phyloP scores from a whole-genome alignment of 148 eudicot genomes.

The Salicornia ramosissima region DNA sequence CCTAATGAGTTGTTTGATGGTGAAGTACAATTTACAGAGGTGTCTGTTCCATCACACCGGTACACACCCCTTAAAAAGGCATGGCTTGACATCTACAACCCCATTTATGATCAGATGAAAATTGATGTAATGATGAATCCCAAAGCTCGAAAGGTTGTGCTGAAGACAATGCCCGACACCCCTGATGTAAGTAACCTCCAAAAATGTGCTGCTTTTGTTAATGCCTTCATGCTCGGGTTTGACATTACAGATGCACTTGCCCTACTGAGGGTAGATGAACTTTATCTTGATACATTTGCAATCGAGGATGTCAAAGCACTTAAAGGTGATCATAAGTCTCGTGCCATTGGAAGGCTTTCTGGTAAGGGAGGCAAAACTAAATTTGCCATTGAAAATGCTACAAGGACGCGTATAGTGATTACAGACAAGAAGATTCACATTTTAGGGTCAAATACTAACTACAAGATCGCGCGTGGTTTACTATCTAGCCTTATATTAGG shows the following conservation, averaged over 20 bases:
- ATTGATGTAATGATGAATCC: constrained; percentile 81
- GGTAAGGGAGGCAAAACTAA: constrained; percentile 88
- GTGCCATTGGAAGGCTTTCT: constrained; percentile 80
- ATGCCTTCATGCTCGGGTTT: constrained; percentile 83
- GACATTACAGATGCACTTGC: constrained; percentile 70
- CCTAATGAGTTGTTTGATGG: constrained; percentile 86
- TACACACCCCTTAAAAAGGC: constrained; percentile 67
- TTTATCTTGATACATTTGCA: constrained; percentile 66
- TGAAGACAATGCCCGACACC: constrained; percentile 66
- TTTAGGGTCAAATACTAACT: constrained; percentile 59
- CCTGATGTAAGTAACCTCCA: constrained; percentile 75
- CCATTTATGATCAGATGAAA: constrained; percentile 73
- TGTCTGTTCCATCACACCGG: constrained; percentile 68
- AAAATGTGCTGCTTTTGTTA: constrained; percentile 74
- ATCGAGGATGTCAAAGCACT: constrained; percentile 84
- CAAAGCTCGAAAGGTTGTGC: constrained; percentile 61
- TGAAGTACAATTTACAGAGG: constrained; percentile 52
- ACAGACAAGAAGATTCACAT: constrained; percentile 73
- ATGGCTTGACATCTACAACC: constrained; percentile 81
- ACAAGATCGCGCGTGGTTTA: constrained; percentile 67
- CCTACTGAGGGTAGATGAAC: constrained; percentile 65
- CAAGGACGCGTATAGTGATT: constrained; percentile 77
- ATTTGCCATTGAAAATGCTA: constrained; percentile 85
- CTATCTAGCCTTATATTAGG: constrained; percentile 81
- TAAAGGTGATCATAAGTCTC: constrained; percentile 69